These are phyloP conservation scores for Physcomitrium patens DNA, from an alignment of 225 moss, liverwort and hornwort species.

Conservation along the genomic window DNA sequence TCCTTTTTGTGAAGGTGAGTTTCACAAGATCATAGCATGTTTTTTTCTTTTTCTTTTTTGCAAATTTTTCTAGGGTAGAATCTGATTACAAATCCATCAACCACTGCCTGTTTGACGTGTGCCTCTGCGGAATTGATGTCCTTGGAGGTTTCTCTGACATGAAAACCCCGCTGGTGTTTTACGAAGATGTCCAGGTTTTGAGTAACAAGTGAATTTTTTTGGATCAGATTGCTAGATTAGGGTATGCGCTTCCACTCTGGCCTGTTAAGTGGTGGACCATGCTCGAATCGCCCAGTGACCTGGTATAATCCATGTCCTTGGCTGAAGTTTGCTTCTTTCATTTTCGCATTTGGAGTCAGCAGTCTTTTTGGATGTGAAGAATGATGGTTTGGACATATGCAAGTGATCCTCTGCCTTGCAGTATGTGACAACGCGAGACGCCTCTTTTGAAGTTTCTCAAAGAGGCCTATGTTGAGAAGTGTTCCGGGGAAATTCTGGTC, in stretches of 20 bases:
- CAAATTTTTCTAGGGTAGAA: constrained; percentile 3
- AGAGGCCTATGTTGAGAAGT: constrained; percentile 32
- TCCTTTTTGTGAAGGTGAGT: constrained; percentile 88
- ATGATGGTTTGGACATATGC: constrained; percentile 41
- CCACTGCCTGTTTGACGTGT: background rate
- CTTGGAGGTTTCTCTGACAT: constrained; percentile 11
- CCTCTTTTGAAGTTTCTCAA: constrained; percentile 84
- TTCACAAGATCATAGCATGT: background rate
- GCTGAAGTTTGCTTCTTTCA: constrained; percentile 33
- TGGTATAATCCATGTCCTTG: constrained; percentile 23
- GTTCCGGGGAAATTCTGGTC: constrained; percentile 32
- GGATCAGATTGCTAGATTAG: constrained; percentile 71
- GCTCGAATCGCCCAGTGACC: constrained; percentile 22
- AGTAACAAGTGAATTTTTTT: background rate
- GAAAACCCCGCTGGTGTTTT: background rate
- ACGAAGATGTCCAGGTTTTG: background rate
- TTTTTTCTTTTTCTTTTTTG: background rate
- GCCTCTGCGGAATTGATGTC: background rate
- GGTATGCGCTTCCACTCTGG: constrained; percentile 25
- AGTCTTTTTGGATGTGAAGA: constrained; percentile 47
- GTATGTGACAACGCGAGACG: constrained; percentile 54
- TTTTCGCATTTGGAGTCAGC: constrained; percentile 52
- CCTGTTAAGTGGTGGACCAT: constrained; percentile 24
- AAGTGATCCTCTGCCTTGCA: constrained; percentile 29
- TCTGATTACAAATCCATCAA: background rate